Conservation (phyloP, 2,329 filamentous ascomycete species). For the Colletotrichum endophyticum region DNA sequence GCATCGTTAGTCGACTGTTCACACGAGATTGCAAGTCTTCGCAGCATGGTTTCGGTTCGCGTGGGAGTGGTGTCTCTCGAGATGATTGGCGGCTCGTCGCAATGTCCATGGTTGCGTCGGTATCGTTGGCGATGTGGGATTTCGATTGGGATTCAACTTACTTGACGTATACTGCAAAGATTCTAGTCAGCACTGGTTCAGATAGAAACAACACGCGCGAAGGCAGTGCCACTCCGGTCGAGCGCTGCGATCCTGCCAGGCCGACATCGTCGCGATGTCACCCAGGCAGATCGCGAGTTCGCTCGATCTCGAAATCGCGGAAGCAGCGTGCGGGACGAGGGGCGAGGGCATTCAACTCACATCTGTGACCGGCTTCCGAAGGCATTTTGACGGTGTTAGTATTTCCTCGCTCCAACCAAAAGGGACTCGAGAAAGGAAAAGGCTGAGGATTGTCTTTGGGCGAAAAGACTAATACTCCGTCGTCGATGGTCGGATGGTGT, state of each 20-base stretch:
- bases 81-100: not conserved
- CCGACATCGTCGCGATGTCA: not conserved
- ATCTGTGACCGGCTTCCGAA: slow-evolving; percentile 87
- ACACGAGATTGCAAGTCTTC: not conserved
- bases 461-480: slow-evolving; percentile 27
- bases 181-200: slow-evolving; percentile 40
- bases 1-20: slow-evolving; percentile 6
- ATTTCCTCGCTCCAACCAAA: slow-evolving; percentile 51
- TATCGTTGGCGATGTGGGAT: not conserved
- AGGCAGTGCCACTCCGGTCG: not conserved
- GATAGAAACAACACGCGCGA: not conserved
- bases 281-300: not conserved
- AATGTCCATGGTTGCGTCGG: not conserved
- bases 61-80: not conserved
- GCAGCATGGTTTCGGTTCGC: not conserved
- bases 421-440: slow-evolving; percentile 42
- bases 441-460: slow-evolving; percentile 45
- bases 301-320: not conserved
- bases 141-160: slow-evolving; percentile 58
- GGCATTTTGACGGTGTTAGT: slow-evolving; percentile 74
- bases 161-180: slow-evolving; percentile 80
- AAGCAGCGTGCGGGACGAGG: not conserved
- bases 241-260: not conserved
- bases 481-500: slow-evolving; percentile 17
- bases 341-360: slow-evolving; percentile 61